Evolutionary conservation across 495 filamentous ascomycete species (phyloP).

Genomic region (Cercophora samala): DNA sequence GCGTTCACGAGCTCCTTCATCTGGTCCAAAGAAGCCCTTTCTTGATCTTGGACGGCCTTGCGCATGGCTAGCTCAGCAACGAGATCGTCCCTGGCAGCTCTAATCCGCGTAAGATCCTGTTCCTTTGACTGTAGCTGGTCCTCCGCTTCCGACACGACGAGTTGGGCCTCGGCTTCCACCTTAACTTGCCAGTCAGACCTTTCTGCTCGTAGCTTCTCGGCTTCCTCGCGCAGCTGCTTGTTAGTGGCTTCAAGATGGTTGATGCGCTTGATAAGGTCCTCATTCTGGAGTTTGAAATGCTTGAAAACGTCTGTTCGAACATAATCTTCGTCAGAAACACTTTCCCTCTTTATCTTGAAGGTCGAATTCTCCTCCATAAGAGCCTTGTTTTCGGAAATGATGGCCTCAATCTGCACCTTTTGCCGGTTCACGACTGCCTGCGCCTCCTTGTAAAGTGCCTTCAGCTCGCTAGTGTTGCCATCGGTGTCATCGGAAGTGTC

Average conservation of each 20-base stretch:
- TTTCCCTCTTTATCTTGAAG: slow-evolving; percentile 52
- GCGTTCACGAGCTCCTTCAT: slow-evolving; percentile 75
- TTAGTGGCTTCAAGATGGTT: slow-evolving; percentile 91
- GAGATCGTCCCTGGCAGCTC: slow-evolving; percentile 77
- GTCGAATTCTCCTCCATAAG: slow-evolving; percentile 76
- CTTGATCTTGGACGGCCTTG: slow-evolving; percentile 73
- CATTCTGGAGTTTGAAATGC: slow-evolving; percentile 79
- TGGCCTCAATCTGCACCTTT: slow-evolving; percentile 77
- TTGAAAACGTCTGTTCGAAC: slow-evolving; percentile 90
- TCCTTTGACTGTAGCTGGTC: slow-evolving; percentile 76
- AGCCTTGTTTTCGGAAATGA: slow-evolving; percentile 74
- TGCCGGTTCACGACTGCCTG: slow-evolving; percentile 71
- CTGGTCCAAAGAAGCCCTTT: slow-evolving; percentile 62
- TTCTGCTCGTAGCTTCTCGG: slow-evolving; percentile 79
- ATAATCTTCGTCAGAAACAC: slow-evolving; percentile 88
- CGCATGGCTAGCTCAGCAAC: slow-evolving; percentile 76
- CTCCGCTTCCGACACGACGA: slow-evolving; percentile 68
- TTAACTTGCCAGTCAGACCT: slow-evolving; percentile 74
- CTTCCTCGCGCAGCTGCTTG: slow-evolving; percentile 77
- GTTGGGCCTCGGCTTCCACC: slow-evolving; percentile 73
- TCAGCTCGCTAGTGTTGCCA: slow-evolving; percentile 59
- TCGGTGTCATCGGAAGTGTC: slow-evolving; percentile 54
- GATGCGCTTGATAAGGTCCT: slow-evolving; percentile 85
- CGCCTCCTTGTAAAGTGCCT: slow-evolving; percentile 64
- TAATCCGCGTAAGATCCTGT: slow-evolving; percentile 78